These are phyloP conservation scores for Blastobotrys arbuscula DNA, from an alignment of 1,139 yeast species.

Conservation along the genomic window DNA sequence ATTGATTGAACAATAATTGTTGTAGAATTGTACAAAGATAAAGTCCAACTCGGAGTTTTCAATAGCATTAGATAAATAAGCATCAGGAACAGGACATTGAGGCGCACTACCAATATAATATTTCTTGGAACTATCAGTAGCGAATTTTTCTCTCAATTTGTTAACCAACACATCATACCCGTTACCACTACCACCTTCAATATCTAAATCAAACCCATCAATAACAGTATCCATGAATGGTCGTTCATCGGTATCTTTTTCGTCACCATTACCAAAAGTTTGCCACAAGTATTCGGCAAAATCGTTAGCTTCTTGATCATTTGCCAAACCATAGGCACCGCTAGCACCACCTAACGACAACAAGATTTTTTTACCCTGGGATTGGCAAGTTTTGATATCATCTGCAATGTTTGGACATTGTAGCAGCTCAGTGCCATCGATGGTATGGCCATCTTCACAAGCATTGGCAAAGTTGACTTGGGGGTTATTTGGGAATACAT, in stretches of 20 bases:
- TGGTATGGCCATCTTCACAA: slow-evolving; percentile 53
- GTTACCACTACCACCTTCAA: slow-evolving; percentile 48
- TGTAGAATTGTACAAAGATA: slow-evolving; percentile 88
- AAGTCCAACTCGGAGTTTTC: slow-evolving; percentile 63
- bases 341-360: slow-evolving; percentile 81
- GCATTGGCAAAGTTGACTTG: slow-evolving; percentile 69
- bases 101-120: slow-evolving; percentile 91
- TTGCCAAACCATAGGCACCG: slow-evolving; percentile 45
- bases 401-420: slow-evolving; percentile 39
- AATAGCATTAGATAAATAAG: slow-evolving; percentile 64
- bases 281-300: slow-evolving; percentile 81
- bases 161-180: slow-evolving; percentile 51
- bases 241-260: slow-evolving; percentile 56
- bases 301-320: slow-evolving; percentile 54
- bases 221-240: slow-evolving; percentile 62
- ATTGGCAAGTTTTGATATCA: slow-evolving; percentile 71
- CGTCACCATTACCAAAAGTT: slow-evolving; percentile 82
- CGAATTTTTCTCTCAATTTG: slow-evolving; percentile 50
- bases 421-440: slow-evolving; percentile 29
- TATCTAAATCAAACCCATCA: slow-evolving; percentile 70
- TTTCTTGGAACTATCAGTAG: slow-evolving; percentile 35
- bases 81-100: slow-evolving; percentile 91
- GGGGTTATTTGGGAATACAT: slow-evolving; percentile 55
- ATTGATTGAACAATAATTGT: slow-evolving; percentile 61
- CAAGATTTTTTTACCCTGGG: slow-evolving; percentile 62